A percentile compares a stretch with the other conserved stretches of the same genome.
Evolutionary conservation across 2,329 filamentous ascomycete genomes (phyloP).

Genomic region (Talaromyces pinophilus): DNA sequence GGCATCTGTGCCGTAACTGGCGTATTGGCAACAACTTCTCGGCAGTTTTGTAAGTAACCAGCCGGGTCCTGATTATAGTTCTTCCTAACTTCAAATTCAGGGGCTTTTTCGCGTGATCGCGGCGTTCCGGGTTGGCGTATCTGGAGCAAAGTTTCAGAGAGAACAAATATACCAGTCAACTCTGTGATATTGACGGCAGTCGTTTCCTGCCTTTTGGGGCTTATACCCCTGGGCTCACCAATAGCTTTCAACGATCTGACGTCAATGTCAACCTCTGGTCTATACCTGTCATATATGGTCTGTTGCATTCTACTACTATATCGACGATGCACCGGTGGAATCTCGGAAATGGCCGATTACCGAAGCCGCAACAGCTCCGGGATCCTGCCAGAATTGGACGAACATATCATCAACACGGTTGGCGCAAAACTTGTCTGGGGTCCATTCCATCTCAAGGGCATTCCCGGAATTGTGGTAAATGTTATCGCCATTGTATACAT

Average conservation of each 20-base stretch:
- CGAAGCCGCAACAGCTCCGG: not conserved
- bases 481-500: conserved; percentile 47
- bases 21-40: conserved; percentile 33
- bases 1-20: conserved; percentile 35
- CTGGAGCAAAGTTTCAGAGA: conserved; percentile 30
- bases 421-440: conserved; percentile 29
- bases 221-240: conserved; percentile 55
- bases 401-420: conserved; percentile 23
- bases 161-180: conserved; percentile 30
- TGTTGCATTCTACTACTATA: conserved; percentile 48
- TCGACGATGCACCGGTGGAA: conserved; percentile 40
- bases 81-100: conserved; percentile 24
- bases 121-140: conserved; percentile 36
- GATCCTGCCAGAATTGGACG: conserved; percentile 32
- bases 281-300: conserved; percentile 54
- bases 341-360: conserved; percentile 37
- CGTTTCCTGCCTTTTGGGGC: conserved; percentile 41
- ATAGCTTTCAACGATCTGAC: conserved; percentile 54
- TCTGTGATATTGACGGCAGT: conserved; percentile 32
- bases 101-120: conserved; percentile 41
- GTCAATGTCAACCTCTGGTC: conserved; percentile 48
- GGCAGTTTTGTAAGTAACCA: conserved; percentile 34
- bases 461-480: conserved; percentile 47
- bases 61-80: not conserved
- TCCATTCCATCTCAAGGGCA: conserved; percentile 40